A percentile compares a stretch with the other conserved stretches of the same genome.
Evolutionary conservation across 495 filamentous ascomycete genomes (phyloP).

Genomic region (Penicillium ucsense): DNA sequence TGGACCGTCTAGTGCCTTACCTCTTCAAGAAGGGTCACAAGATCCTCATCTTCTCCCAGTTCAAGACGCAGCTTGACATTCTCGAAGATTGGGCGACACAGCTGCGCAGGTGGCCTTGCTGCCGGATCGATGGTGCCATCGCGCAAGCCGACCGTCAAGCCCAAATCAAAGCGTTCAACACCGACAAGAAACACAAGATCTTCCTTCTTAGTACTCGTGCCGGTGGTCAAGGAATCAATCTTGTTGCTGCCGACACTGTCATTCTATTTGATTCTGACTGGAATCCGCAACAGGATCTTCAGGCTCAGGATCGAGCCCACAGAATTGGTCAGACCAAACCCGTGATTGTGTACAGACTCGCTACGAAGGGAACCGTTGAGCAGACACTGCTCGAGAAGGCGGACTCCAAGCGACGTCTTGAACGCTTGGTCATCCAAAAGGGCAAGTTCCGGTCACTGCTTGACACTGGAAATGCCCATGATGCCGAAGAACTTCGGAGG

Average conservation of each 20-base stretch:
- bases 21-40: slow-evolving; percentile 74
- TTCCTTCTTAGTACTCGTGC: slow-evolving; percentile 87
- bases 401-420: slow-evolving; percentile 85
- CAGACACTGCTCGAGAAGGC: slow-evolving; percentile 80
- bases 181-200: slow-evolving; percentile 53
- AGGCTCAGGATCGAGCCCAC: slow-evolving; percentile 91
- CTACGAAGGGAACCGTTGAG: slow-evolving; percentile 88
- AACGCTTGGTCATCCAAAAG: slow-evolving; percentile 93
- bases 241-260: slow-evolving; percentile 61
- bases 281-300: slow-evolving; percentile 96
- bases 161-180: slow-evolving; percentile 84
- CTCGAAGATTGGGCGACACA: slow-evolving; percentile 72
- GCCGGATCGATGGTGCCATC: slow-evolving; percentile 88
- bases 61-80: slow-evolving; percentile 88
- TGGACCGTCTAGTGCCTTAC: slow-evolving; percentile 73
- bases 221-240: slow-evolving; percentile 92
- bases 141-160: slow-evolving; percentile 67
- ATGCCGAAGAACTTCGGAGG: slow-evolving; percentile 36
- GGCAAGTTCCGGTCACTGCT: slow-evolving; percentile 58
- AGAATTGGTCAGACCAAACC: slow-evolving; percentile 88
- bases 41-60: slow-evolving; percentile 92
- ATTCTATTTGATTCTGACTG: slow-evolving; percentile 78
- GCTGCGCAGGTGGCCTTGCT: slow-evolving; percentile 66
- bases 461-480: slow-evolving; percentile 24
- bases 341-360: slow-evolving; percentile 90